Conservation (phyloP, 2,329 filamentous ascomycete species). For the Aspergillus sp. region DNA sequence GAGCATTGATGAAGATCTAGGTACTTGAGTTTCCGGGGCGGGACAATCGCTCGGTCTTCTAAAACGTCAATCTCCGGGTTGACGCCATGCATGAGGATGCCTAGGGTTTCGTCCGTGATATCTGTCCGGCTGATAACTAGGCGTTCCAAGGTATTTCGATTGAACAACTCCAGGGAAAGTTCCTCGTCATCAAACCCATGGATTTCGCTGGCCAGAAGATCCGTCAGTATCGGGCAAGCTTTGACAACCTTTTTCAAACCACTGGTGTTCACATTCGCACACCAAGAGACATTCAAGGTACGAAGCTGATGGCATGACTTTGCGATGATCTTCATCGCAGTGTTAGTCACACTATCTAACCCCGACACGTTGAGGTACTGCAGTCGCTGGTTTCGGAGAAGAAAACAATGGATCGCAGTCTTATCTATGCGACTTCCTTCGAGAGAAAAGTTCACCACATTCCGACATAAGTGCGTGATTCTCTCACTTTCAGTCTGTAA, state of each 20-base stretch:
- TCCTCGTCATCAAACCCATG: slow-evolving; percentile 73
- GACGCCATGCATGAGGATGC: slow-evolving; percentile 71
- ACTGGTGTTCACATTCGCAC: slow-evolving; percentile 75
- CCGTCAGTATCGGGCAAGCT: slow-evolving; percentile 70
- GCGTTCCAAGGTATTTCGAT: slow-evolving; percentile 78
- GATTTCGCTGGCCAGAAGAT: slow-evolving; percentile 80
- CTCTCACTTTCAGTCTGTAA: slow-evolving; percentile 67
- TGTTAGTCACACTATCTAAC: slow-evolving; percentile 71
- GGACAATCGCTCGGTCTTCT: slow-evolving; percentile 72
- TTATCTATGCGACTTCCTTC: slow-evolving; percentile 88
- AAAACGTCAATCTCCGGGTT: slow-evolving; percentile 79
- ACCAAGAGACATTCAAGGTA: slow-evolving; percentile 89
- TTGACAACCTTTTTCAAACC: slow-evolving; percentile 73
- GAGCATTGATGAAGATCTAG: slow-evolving; percentile 80
- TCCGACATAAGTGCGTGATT: slow-evolving; percentile 79
- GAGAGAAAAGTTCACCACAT: slow-evolving; percentile 82
- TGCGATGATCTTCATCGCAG: slow-evolving; percentile 81
- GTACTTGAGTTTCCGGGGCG: slow-evolving; percentile 75
- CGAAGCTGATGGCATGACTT: slow-evolving; percentile 79
- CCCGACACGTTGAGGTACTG: slow-evolving; percentile 86
- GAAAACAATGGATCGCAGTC: slow-evolving; percentile 71
- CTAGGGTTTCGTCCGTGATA: slow-evolving; percentile 72
- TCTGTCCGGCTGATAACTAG: slow-evolving; percentile 76
- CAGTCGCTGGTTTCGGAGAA: slow-evolving; percentile 75
- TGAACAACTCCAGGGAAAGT: slow-evolving; percentile 73